Evolutionary conservation across 1,284 basidiomycete genomes (phyloP).

Genomic region (Schizopora paradoxa): DNA sequence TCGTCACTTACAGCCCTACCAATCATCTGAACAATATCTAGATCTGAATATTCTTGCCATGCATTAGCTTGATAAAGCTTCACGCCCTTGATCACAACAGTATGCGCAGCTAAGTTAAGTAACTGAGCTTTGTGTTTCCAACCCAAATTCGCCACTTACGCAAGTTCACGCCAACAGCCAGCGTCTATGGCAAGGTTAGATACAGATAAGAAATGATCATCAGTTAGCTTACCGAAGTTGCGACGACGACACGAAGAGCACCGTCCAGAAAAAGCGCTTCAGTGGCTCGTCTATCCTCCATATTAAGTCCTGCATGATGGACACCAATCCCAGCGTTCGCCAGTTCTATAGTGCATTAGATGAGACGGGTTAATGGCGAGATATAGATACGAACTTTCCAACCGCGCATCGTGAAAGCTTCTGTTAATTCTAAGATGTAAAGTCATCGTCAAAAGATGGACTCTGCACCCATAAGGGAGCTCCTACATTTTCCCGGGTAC

Average conservation of each 20-base stretch:
- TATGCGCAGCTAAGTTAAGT: slow-evolving; percentile 56
- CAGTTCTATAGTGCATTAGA: slow-evolving; percentile 39
- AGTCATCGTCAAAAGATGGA: slow-evolving; percentile 3
- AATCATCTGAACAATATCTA: slow-evolving; percentile 84
- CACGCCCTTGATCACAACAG: slow-evolving; percentile 80
- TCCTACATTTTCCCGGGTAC: slow-evolving; percentile 44
- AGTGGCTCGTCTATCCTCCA: slow-evolving; percentile 62
- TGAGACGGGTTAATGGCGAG: slow-evolving; percentile 5
- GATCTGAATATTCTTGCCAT: slow-evolving; percentile 71
- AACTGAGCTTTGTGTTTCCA: slow-evolving; percentile 12
- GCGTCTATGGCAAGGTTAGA: slow-evolving; percentile 44
- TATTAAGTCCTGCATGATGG: slow-evolving; percentile 81
- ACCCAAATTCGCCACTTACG: slow-evolving; percentile 41
- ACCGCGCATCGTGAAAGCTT: slow-evolving; percentile 55
- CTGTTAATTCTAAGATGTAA: slow-evolving; percentile 35
- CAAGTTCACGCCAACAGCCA: slow-evolving; percentile 86
- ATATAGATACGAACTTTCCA: slow-evolving; percentile 41
- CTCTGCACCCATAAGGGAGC: not conserved
- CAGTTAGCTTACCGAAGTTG: slow-evolving; percentile 56
- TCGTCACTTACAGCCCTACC: slow-evolving; percentile 61
- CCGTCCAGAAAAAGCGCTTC: slow-evolving; percentile 70
- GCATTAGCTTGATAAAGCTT: slow-evolving; percentile 61
- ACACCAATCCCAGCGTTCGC: slow-evolving; percentile 68
- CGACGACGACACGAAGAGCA: slow-evolving; percentile 60
- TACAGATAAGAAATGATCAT: slow-evolving; percentile 5